Conservation (phyloP, 805 yeast genomes). For the Starmerella etchellsii region DNA sequence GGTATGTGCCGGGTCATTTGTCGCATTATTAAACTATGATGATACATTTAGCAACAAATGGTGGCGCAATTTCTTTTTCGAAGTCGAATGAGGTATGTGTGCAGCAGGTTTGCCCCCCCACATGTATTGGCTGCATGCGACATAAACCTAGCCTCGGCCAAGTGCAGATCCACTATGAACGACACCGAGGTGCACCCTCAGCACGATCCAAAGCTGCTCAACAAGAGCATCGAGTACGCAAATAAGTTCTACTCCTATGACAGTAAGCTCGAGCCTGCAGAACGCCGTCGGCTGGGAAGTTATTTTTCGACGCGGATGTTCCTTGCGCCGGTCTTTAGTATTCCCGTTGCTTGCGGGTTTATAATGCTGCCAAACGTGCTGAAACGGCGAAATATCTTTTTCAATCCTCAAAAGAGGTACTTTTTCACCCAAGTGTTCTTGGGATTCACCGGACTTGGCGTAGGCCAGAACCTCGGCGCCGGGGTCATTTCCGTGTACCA, state of each 20-base stretch:
- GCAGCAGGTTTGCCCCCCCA: too few species aligned
- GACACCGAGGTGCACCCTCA: background rate
- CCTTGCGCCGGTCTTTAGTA: constrained; percentile 17
- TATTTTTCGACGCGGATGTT: constrained; percentile 16
- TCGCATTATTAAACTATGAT: too few species aligned
- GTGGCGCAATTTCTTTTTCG: too few species aligned
- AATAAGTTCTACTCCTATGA: constrained; percentile 18
- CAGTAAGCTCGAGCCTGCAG: constrained; percentile 11
- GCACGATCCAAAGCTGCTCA: constrained; percentile 11
- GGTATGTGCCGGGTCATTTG: too few species aligned
- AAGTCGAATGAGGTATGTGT: too few species aligned
- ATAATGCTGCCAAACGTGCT: constrained; percentile 16
- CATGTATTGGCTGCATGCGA: too few species aligned
- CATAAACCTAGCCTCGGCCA: too few species aligned
- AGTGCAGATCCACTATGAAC: too few species aligned
- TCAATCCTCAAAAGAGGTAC: constrained; percentile 8
- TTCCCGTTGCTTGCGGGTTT: constrained; percentile 17
- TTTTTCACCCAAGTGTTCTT: constrained; percentile 16
- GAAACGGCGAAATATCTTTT: constrained; percentile 8
- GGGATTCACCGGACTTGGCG: constrained; percentile 20
- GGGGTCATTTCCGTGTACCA: constrained; percentile 12
- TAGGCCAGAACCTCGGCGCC: constrained; percentile 15
- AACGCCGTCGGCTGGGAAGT: constrained; percentile 13
- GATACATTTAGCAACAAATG: too few species aligned
- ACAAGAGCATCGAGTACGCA: constrained; percentile 10